Percentiles rank a stretch among this genome's conserved stretches.
Evolutionary conservation across 352 stramenopile genomes (phyloP).

Genomic region (Phytophthora hybrid): DNA sequence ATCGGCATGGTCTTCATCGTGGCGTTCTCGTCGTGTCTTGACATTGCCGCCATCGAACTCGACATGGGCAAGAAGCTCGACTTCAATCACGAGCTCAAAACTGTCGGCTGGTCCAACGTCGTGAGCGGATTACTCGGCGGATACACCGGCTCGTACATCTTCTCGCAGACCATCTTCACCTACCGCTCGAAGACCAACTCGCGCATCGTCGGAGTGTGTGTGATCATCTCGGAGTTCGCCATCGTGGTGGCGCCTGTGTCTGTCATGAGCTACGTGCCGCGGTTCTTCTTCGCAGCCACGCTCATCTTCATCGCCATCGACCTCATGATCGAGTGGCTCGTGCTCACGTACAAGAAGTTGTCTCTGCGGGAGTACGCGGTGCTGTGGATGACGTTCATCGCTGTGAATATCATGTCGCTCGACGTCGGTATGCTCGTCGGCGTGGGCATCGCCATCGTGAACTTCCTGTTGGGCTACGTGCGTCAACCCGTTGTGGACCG

Average conservation of each 20-base stretch:
- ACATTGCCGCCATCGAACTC: slow-evolving; percentile 98
- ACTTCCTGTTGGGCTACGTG: slow-evolving; percentile 80
- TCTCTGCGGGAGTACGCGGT: slow-evolving; percentile 93
- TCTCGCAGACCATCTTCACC: slow-evolving; percentile 98
- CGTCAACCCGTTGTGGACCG: slow-evolving; percentile 66
- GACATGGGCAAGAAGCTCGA: slow-evolving; percentile 94
- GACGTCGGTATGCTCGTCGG: slow-evolving; percentile 95
- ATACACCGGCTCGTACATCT: slow-evolving; percentile 99
- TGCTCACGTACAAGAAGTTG: slow-evolving; percentile 79
- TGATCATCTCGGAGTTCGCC: slow-evolving; percentile 86
- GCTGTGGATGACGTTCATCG: slow-evolving; percentile 92
- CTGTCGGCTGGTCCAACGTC: slow-evolving; percentile 97
- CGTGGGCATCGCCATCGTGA: slow-evolving; percentile 86
- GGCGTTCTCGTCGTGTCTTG: slow-evolving; percentile 95
- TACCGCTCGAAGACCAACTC: slow-evolving; percentile 92
- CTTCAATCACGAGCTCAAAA: slow-evolving; percentile 94
- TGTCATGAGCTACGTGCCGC: slow-evolving; percentile 95
- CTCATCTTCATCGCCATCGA: slow-evolving; percentile 98
- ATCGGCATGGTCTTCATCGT: slow-evolving; percentile 98
- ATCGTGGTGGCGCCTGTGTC: slow-evolving; percentile 91
- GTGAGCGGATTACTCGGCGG: slow-evolving; percentile 94
- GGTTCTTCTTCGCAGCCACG: slow-evolving; percentile 97
- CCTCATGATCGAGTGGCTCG: slow-evolving; percentile 97
- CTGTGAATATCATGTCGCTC: slow-evolving; percentile 93
- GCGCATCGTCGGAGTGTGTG: slow-evolving; percentile 90